Conservation (phyloP, 441 rosid genomes). For the Omphalea diandra region DNA sequence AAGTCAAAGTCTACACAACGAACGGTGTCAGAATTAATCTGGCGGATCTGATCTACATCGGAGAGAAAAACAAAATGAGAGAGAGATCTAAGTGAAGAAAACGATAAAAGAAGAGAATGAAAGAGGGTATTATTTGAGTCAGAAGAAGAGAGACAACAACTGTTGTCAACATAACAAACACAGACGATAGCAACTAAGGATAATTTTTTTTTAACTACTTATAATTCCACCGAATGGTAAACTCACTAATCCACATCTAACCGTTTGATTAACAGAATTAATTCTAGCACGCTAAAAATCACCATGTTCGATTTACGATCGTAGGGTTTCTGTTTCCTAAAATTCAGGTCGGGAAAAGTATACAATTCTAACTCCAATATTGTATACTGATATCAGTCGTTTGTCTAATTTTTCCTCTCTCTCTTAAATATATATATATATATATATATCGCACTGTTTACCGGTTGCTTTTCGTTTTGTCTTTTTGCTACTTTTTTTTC, state of each 20-base stretch:
- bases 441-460: no score
- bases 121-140: conserved; percentile 29
- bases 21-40: conserved; percentile 22
- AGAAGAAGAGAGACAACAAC: conserved; percentile 16
- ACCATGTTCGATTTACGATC: neutral
- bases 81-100: conserved; percentile 46
- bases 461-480: conserved; percentile 40
- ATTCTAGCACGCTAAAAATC: neutral
- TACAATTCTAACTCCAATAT: neutral
- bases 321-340: neutral
- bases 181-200: neutral
- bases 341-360: neutral
- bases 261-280: conserved; percentile 17
- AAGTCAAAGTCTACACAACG: conserved; percentile 42
- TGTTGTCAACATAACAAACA: conserved; percentile 6
- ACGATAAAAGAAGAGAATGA: conserved; percentile 66
- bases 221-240: neutral
- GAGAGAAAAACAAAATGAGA: conserved; percentile 16
- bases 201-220: neutral
- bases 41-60: conserved; percentile 43
- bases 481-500: conserved; percentile 48
- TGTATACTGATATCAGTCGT: conserved; percentile 3
- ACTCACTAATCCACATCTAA: neutral
- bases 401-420: conserved; percentile 18
- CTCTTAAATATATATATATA: no score